A percentile compares a stretch with the other conserved stretches of the same genome.
phyloP scores from a whole-genome alignment of 2,329 filamentous ascomycete genomes.

The Aspergillus sp. region DNA sequence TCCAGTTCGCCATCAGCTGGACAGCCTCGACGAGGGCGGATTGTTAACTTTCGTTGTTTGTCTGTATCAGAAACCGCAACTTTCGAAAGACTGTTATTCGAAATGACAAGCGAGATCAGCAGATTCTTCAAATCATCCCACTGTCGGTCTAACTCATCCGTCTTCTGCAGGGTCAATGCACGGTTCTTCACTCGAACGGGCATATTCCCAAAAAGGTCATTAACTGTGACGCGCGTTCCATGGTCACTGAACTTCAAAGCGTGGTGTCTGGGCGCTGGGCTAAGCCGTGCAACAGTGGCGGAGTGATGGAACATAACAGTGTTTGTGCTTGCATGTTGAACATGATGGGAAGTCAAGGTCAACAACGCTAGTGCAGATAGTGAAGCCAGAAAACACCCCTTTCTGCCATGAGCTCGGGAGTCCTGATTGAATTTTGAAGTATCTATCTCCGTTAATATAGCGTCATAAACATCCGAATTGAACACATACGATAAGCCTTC shows the following conservation, averaged over 20 bases:
- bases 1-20: slow-evolving; percentile 19
- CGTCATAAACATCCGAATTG: too few species aligned
- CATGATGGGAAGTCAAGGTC: slow-evolving; percentile 70
- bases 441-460: slow-evolving; percentile 49
- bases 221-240: slow-evolving; percentile 74
- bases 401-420: slow-evolving; percentile 59
- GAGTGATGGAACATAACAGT: slow-evolving; percentile 71
- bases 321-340: slow-evolving; percentile 51
- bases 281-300: slow-evolving; percentile 61
- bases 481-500: slow-evolving; percentile 65
- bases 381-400: slow-evolving; percentile 75
- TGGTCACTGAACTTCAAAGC: slow-evolving; percentile 56
- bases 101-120: slow-evolving; percentile 66
- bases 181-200: slow-evolving; percentile 86
- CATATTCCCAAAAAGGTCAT: slow-evolving; percentile 85
- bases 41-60: slow-evolving; percentile 36
- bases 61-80: slow-evolving; percentile 60
- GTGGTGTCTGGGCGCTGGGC: slow-evolving; percentile 61
- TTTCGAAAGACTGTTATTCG: slow-evolving; percentile 60
- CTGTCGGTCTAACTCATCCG: slow-evolving; percentile 57
- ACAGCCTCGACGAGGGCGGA: slow-evolving; percentile 21
- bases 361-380: slow-evolving; percentile 74
- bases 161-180: slow-evolving; percentile 53
- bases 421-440: slow-evolving; percentile 69
- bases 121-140: slow-evolving; percentile 64